Evolutionary conservation across 345 rosid genomes (phyloP).

Genomic region (Populus nigra): DNA sequence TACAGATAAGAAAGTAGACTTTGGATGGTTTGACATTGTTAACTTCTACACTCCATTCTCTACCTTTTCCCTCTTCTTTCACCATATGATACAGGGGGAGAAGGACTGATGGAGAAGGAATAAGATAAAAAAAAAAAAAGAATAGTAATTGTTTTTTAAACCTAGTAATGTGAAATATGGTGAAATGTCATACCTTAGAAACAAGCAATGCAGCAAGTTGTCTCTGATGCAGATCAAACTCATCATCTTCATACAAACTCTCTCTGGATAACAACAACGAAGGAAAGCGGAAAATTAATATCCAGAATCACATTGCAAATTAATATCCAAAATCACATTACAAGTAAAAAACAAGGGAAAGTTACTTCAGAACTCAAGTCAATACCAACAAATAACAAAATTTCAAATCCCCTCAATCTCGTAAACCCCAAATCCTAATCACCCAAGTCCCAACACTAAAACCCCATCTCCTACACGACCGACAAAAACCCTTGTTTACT

Average conservation of each 20-base stretch:
- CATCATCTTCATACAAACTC: constrained; percentile 95
- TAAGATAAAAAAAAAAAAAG: background rate
- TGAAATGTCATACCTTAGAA: constrained; percentile 56
- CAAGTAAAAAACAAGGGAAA: background rate
- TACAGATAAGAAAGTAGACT: background rate
- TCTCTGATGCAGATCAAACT: constrained; percentile 86
- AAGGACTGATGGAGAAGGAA: background rate
- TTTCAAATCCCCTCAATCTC: background rate
- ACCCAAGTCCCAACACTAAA: background rate
- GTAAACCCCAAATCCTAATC: background rate
- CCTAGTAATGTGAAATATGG: too few relatives aligned
- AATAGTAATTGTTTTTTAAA: background rate
- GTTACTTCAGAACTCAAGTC: background rate
- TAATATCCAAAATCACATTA: background rate
- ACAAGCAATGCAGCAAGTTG: constrained; percentile 90
- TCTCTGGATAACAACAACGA: constrained; percentile 45
- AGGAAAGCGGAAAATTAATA: background rate
- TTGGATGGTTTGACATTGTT: background rate
- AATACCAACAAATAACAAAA: background rate
- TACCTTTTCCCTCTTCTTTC: background rate
- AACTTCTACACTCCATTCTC: background rate
- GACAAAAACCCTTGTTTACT: background rate
- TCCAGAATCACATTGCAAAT: background rate
- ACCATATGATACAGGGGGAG: background rate
- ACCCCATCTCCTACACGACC: background rate